Conservation (phyloP, 495 filamentous ascomycete genomes). For the Sporormia fimetaria region DNA sequence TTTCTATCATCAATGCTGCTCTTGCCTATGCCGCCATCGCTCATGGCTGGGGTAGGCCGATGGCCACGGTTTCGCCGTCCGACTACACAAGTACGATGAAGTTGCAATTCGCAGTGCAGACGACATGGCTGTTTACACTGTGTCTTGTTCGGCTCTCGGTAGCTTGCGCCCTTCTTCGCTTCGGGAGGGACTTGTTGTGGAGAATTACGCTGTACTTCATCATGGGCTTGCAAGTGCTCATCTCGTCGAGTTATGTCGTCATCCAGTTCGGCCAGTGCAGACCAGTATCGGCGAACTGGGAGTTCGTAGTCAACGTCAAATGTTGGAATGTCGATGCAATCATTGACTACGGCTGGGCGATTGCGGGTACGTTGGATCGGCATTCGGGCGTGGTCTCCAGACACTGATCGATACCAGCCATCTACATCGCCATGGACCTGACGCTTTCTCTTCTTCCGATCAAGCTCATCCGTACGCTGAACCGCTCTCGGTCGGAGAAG, state of each 20-base stretch:
- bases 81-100: slow-evolving; percentile 4
- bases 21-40: slow-evolving; percentile 1
- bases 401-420: background rate
- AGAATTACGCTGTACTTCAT: slow-evolving; percentile 2
- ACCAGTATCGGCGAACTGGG: slow-evolving; percentile 5
- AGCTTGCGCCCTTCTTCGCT: slow-evolving; percentile 7
- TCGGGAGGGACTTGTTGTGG: slow-evolving; percentile 2
- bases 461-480: slow-evolving; percentile 8
- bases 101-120: slow-evolving; percentile 13
- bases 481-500: slow-evolving; percentile 6
- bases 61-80: background rate
- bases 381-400: background rate
- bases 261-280: slow-evolving; percentile 13
- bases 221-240: slow-evolving; percentile 6
- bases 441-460: slow-evolving; percentile 12
- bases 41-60: slow-evolving; percentile 8
- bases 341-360: slow-evolving; percentile 11
- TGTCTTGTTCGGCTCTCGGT: slow-evolving; percentile 10
- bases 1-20: slow-evolving; percentile 4
- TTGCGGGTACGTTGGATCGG: slow-evolving; percentile 7
- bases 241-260: slow-evolving; percentile 7
- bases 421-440: slow-evolving; percentile 14
- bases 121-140: slow-evolving; percentile 7
- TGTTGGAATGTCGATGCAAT: slow-evolving; percentile 7
- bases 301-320: slow-evolving; percentile 5